Evolutionary conservation across 2,329 filamentous ascomycete species (phyloP), one percentile per base, ranked within the genome.

Genomic region (Aspergillus sp.): DNA sequence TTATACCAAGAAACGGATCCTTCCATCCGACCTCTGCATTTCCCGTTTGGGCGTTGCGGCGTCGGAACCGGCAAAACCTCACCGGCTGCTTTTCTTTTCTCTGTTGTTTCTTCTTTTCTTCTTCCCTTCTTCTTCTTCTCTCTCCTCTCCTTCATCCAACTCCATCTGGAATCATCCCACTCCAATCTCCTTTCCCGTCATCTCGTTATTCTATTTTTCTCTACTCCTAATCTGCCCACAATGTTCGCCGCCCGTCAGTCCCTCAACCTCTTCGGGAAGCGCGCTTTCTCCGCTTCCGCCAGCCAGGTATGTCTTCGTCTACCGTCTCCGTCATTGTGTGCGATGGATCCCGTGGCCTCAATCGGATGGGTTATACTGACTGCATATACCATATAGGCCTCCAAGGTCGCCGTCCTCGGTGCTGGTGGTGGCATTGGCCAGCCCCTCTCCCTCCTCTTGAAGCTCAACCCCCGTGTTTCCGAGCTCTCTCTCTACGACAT

Each of bases 401-500:
- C 90, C 75, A 97, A 97, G 82, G 93, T 98, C 65, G 83, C 90
- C 68, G 89, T 98, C 61, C 87, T 97, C 71, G 93, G 93, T 79
- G 93, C 93, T 61, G 86, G 86, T 66, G 93, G 93, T 77, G 93
- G 93, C 74, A 98, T 98, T 77, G 93, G 93, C 73, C 93, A 98
- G 73, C 93, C 93, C 66, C 79, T 98, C 65, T 98, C 93, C 50
- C 86, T 98, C 59, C 85, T 98, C 68, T 82, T 98, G 73, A 98
- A 98, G 88, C 84, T 96, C 70, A 97, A 96, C 85, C 88, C 90
- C 62, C 82, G 87, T 67, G 91, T 97, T 62, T 85, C 81, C 64
- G 84, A 96, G 72, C 87, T 98, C 64, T 87, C 91, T 56, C 87
- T 98, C 66, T 98, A 97, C 79, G 93, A 98, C 76, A 94, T 98